Base-by-base conservation (phyloP, 768 basidiomycete genomes). In the Russula sp. region DNA sequence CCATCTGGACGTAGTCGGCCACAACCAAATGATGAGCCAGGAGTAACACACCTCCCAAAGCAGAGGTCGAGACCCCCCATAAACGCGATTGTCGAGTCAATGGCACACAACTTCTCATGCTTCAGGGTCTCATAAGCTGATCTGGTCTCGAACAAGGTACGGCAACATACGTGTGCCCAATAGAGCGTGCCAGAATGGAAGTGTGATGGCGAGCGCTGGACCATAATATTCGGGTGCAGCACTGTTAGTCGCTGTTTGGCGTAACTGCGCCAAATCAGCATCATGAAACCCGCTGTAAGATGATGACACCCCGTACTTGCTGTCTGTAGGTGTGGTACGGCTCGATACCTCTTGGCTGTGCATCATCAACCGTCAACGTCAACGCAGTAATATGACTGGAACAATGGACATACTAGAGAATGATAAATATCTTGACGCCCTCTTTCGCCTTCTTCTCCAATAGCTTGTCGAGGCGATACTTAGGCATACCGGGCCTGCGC, bases 31-130 rank as follows among this genome's bases (percentile, higher is more conserved):
- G 32, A 55, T 51, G 49, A n/a, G 22, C 46, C 6, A 30, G 32
- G 22, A 30, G 61, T 24, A 22, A 38, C 69, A 2, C 65, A 88
- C 84, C 92, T 81, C 71, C 94, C 93, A 69, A 94, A 97, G 73
- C 92, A 96, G 38, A 96, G 81, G 75, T 99, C 97, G 49, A 99
- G 76, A 3, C 97, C 97, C 20, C 97, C 97, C 92, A 94, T 97
- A 77, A 98, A 99, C 0, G 92, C 95, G 67, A 98, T 97, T 1
- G 93, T 86, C 73, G 97, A 91, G 73, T 99, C 97, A 65, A 99
- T 91, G 16, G 98, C 94, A 72, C 96, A 98, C 67, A 99, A 73
- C 73, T 99, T 99, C 80, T 99, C 97, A 75, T 98, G 97, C 92
- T 95, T 63, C 11, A 63, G 28, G 51, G 24, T 48, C 22, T 60